These are phyloP conservation scores for Helichrysum umbraculigerum DNA, from an alignment of 129 eudicot genomes.

Conservation along the genomic window DNA sequence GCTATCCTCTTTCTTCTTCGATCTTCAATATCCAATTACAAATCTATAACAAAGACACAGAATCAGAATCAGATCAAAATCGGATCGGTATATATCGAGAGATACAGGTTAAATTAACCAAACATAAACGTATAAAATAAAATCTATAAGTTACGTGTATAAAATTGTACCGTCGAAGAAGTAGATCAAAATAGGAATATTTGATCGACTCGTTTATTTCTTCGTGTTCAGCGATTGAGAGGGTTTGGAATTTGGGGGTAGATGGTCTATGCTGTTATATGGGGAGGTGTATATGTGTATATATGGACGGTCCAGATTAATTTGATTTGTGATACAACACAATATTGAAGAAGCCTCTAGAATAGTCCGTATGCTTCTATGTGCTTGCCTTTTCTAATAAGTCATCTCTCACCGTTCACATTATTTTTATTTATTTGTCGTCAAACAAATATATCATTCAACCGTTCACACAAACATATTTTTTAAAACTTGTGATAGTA, in stretches of 20 bases:
- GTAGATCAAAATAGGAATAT: constrained; percentile 18
- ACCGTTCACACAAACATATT: too few species aligned
- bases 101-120: not conserved
- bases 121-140: not conserved
- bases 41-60: not conserved
- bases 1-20: not conserved
- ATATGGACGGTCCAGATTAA: constrained; percentile 25
- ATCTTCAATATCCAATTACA: not conserved
- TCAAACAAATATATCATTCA: not conserved
- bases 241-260: constrained; percentile 16
- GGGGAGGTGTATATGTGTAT: not conserved
- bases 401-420: constrained; percentile 15
- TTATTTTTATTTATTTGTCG: not conserved
- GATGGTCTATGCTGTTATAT: constrained; percentile 3
- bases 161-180: constrained; percentile 14
- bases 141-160: not conserved
- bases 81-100: not conserved
- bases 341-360: constrained; percentile 21
- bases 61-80: not conserved
- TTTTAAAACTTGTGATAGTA: too few species aligned
- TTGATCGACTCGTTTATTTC: not conserved
- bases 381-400: not conserved
- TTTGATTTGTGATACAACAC: not conserved
- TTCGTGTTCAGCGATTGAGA: constrained; percentile 16
- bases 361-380: constrained; percentile 14